Conservation (phyloP, 148 eudicot species). For the Cornus kousa region DNA sequence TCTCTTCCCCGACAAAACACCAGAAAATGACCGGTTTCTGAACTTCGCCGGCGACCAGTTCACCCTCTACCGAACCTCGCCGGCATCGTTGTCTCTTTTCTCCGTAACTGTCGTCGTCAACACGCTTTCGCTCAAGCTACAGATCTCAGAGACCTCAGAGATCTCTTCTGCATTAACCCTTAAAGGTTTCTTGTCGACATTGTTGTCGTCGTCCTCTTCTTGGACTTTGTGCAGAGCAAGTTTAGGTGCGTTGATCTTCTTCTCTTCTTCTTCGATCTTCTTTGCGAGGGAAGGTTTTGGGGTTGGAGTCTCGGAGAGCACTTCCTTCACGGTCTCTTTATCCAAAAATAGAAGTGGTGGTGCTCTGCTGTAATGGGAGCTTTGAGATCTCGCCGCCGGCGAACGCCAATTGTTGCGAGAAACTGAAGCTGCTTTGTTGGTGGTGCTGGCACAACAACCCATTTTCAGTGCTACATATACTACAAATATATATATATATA, state of each 20-base stretch:
- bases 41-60: conserved; percentile 27
- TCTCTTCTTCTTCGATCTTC: conserved; percentile 12
- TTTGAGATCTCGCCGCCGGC: conserved; percentile 1
- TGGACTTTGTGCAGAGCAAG: conserved; percentile 1
- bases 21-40: conserved; percentile 22
- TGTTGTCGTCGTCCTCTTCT: not conserved
- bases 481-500: no score
- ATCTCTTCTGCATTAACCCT: conserved; percentile 26
- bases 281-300: conserved; percentile 5
- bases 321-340: conserved; percentile 78
- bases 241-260: not conserved
- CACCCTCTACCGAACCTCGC: conserved; percentile 22
- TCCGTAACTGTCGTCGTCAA: conserved; percentile 31
- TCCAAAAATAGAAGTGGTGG: conserved; percentile 25
- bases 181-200: not conserved
- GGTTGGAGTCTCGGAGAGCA: conserved; percentile 58
- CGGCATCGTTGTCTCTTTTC: conserved; percentile 24
- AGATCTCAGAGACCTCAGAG: conserved; percentile 51
- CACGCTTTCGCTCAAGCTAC: conserved; percentile 49
- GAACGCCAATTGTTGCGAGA: conserved; percentile 16
- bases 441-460: conserved; percentile 68
- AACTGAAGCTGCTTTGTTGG: conserved; percentile 7
- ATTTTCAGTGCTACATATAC: conserved; percentile 14
- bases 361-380: conserved; percentile 3
- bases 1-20: conserved; percentile 7